Evolutionary conservation across 2,329 filamentous ascomycete genomes (phyloP), one percentile per base, ranked within the genome.

Genomic region (Plenodomus biglobosus): DNA sequence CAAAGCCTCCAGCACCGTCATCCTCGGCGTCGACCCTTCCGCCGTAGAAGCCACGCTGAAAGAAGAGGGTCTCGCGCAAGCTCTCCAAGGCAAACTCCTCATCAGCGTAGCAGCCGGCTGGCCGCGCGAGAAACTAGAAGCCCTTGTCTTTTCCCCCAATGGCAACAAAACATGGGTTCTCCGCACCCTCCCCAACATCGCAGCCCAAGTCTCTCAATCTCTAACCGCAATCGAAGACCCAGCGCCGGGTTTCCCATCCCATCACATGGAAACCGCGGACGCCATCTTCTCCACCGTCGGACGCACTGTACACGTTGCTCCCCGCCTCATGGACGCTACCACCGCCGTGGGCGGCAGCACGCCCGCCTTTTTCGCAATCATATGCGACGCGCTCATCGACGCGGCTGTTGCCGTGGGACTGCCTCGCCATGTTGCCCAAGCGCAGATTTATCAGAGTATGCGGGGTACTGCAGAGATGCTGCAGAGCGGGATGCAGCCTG

Each of bases 31-130:
- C 1, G 76, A 80, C 36, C 79, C 79, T 0, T 61, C 72, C 1
- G 73, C 78, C 19, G 70, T 80, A 1, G 57, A 68, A 10, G 34
- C 53, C 0, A 70, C 75, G 0, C 56, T 82, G 4, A 61, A 56
- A 0, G 59, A 74, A 35, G 59, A 70, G 0, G 73, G 71, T 0
- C 55, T 80, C 2, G 41, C 53, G 0, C 67, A 75, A 4, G 76
- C 74, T 0, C 44, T 81, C 1, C 55, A 61, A 0, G 60, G 65
- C 3, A 82, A 81, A 53, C 68, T 81, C 1, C 48, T 81, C 10
- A 77, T 81, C 60, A 81, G 78, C 53, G 73, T 82, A 1, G 75
- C 73, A 1, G 79, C 79, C 1, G 79, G 79, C 1, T 80, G 75
- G 76, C 73, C 75, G 0, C 67, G 71, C 27, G 56, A 56, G 15